phyloP scores from a whole-genome alignment of 2,329 filamentous ascomycete species.

The Calonectria montana region DNA sequence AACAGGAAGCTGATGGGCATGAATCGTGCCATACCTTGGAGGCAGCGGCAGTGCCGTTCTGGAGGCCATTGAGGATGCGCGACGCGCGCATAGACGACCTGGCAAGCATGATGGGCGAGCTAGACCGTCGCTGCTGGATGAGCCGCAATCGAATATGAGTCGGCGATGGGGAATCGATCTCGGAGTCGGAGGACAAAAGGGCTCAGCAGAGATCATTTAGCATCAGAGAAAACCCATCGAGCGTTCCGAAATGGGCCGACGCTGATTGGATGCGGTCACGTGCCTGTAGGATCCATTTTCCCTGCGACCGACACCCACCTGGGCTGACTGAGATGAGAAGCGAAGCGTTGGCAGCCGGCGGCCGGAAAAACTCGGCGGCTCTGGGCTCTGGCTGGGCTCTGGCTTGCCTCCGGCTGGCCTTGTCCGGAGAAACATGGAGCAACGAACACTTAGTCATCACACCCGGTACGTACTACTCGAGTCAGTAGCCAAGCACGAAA shows the following conservation, averaged over 20 bases:
- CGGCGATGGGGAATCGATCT: slow-evolving; percentile 52
- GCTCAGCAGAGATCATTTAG: slow-evolving; percentile 52
- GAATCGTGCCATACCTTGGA: slow-evolving; percentile 75
- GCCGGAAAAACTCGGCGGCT: slow-evolving; percentile 18
- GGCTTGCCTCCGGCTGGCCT: slow-evolving; percentile 6
- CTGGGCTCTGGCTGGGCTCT: slow-evolving; percentile 10
- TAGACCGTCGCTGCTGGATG: slow-evolving; percentile 52
- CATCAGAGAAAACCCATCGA: slow-evolving; percentile 55
- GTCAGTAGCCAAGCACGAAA: not conserved
- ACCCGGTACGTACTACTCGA: not conserved
- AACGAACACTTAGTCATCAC: not conserved
- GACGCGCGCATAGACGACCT: slow-evolving; percentile 90
- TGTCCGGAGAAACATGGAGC: not conserved
- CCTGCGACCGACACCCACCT: slow-evolving; percentile 34
- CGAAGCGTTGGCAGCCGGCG: not conserved
- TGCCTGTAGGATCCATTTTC: slow-evolving; percentile 37
- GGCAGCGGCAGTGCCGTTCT: slow-evolving; percentile 77
- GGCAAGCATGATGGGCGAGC: slow-evolving; percentile 83
- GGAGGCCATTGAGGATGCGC: slow-evolving; percentile 84
- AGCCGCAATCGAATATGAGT: slow-evolving; percentile 50
- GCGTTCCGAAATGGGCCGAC: slow-evolving; percentile 56
- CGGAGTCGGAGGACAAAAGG: slow-evolving; percentile 53
- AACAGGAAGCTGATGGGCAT: slow-evolving; percentile 42
- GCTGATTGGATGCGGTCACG: slow-evolving; percentile 56
- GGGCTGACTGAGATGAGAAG: slow-evolving; percentile 26